Evolutionary conservation across 352 stramenopile species (phyloP), one percentile per base, ranked within the genome.

Genomic region (Phytopythium delawarense): DNA sequence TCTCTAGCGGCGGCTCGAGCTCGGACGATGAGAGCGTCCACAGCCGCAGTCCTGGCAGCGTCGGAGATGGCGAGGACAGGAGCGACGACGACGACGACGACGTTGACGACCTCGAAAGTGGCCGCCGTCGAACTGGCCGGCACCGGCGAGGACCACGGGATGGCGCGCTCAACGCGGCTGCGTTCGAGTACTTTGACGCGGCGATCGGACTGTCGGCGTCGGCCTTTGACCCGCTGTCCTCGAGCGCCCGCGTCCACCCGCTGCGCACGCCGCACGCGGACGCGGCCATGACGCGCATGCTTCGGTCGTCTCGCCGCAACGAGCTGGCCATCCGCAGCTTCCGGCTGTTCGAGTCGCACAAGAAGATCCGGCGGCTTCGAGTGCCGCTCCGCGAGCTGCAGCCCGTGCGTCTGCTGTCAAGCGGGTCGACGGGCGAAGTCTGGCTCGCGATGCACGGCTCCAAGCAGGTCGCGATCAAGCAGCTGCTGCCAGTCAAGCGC

Each of bases 381-480:
- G 53, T 92, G 11, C 69, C 71, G 8, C 63, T 88, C 4, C 58
- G 72, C 4, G 75, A 94, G 2, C 70, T 94, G 15, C 74, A 89
- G 55, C 71, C 89, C 1, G 57, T 81, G 39, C 68, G 76, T 16
- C 50, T 74, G 50, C 64, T 94, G 4, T 83, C 82, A 0, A 70
- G 71, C 1, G 82, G 85, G 1, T 64, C 72, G 4, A 88, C 73
- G 20, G 82, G 82, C 9, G 85, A 92, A 53, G 76, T 94, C 1
- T 92, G 85, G 85, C 75, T 89, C 9, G 83, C 82, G n/a, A 74
- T 74, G 15, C 68, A 87, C 25, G 64, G 61, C n/a, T 69, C 70
- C 15, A 61, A 67, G 2, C 67, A 81, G 15, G 79, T 91, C 0
- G 85, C 81, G 0, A 71, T 92, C 15, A 94, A 92, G 65, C 81